These are phyloP conservation scores for Lathyrus aphaca DNA, from an alignment of 306 rosid species.

Conservation along the genomic window DNA sequence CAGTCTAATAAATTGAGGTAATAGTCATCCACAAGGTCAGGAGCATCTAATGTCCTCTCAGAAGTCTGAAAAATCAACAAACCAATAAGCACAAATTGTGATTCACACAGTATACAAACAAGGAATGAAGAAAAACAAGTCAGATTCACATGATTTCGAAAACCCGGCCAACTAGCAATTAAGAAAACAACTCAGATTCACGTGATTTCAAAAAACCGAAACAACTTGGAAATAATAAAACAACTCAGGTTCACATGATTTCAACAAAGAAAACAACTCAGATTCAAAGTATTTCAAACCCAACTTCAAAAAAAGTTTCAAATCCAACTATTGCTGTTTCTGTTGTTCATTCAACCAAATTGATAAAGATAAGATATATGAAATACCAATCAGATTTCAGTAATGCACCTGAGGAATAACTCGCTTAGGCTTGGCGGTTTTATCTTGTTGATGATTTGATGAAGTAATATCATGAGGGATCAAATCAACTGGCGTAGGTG, in stretches of 20 bases:
- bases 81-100: constrained; percentile 7
- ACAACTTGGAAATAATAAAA: background rate
- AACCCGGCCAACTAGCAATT: too few species aligned
- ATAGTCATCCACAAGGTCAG: constrained; percentile 79
- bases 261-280: background rate
- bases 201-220: background rate
- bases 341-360: background rate
- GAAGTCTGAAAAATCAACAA: constrained; percentile 53
- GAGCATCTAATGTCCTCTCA: constrained; percentile 90
- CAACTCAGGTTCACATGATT: background rate
- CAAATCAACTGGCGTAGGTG: constrained; percentile 65
- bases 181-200: background rate
- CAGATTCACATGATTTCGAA: too few species aligned
- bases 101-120: background rate
- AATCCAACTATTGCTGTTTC: too few species aligned
- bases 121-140: background rate
- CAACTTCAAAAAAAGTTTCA: too few species aligned
- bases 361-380: background rate
- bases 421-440: constrained; percentile 52
- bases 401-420: constrained; percentile 70
- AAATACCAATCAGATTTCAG: background rate
- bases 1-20: constrained; percentile 82
- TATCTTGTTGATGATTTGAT: constrained; percentile 45
- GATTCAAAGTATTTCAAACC: background rate
- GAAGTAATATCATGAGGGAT: constrained; percentile 52